Base-by-base conservation (phyloP, 129 eudicot genomes). In the Pittosporum tobira region DNA sequence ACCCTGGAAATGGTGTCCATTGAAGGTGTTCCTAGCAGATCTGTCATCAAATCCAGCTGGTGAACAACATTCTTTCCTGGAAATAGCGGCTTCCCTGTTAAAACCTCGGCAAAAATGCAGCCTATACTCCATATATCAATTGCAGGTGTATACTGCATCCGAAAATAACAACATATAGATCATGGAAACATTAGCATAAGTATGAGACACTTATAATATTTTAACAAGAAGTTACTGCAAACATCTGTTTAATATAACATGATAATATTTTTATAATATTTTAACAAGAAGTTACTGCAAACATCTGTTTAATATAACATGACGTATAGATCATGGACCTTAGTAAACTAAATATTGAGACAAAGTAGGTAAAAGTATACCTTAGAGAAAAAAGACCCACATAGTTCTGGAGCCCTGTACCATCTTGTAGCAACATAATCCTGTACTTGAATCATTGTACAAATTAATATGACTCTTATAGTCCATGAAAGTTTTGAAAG, bases 361-460 rank as follows among this genome's bases (percentile, higher is more conserved):
- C 22, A 45, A 12, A 48, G 8, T 43, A 47, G 23, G 13, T 27
- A 21, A 22, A n/a, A 3, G 3, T 3, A 24, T 81, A 88, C 96
- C 94, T 84, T 88, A 4, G 96, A 83, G 71, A 77, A 88, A 59
- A 88, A 88, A 53, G 96, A 88, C 31, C 96, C 96, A 50, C 96
- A 88, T 62, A 88, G 71, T 49, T 88, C 96, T 31, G 96, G 96
- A 75, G 96, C 96, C 40, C 94, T 77, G 37, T 88, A 88, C 96
- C 96, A 88, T 66, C 96, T 78, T 37, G 96, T 88, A 36, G 96
- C 96, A 55, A 88, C 96, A 81, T 88, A 88, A 73, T 88, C 96
- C 96, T 88, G 84, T 51, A 59, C 43, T n/a, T 5, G 16, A 13
- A n/a, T 22, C 61, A 65, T 4, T 8, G 5, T 25, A 13, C 51